Evolutionary conservation across 345 rosid species (phyloP).

Genomic region (Nasturtium officinale): DNA sequence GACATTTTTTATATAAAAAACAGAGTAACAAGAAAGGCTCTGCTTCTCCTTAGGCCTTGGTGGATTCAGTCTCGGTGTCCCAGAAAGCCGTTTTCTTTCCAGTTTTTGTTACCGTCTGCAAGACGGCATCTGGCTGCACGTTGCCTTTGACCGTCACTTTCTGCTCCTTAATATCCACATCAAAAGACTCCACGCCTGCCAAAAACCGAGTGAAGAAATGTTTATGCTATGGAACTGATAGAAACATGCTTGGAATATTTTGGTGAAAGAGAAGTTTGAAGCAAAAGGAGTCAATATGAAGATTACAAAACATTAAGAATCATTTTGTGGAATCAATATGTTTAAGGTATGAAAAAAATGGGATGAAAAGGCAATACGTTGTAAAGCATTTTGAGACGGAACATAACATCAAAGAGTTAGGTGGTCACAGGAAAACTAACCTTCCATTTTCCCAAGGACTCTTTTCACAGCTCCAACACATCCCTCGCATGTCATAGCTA

Average conservation of each 20-base stretch:
- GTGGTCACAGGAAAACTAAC: conserved; percentile 2
- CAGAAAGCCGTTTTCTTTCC: conserved; percentile 87
- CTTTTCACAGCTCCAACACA: conserved; percentile 88
- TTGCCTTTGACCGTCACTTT: conserved; percentile 90
- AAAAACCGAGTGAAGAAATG: background rate
- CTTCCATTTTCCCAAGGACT: conserved; percentile 90
- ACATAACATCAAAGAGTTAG: conserved; percentile 3
- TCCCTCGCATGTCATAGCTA: conserved; percentile 85
- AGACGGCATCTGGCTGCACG: conserved; percentile 73
- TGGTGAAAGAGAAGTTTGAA: background rate
- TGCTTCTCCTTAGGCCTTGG: conserved; percentile 29
- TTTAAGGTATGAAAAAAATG: background rate
- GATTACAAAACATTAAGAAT: background rate
- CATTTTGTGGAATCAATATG: background rate
- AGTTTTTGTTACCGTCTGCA: conserved; percentile 78
- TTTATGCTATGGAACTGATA: background rate
- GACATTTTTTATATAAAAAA: background rate
- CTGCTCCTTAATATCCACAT: conserved; percentile 79
- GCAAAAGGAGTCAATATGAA: background rate
- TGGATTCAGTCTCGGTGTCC: conserved; percentile 41
- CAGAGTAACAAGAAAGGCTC: conserved; percentile 12
- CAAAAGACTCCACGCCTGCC: conserved; percentile 72
- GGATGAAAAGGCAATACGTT: background rate
- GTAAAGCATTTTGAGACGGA: background rate
- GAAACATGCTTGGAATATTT: background rate